Evolutionary conservation across 2,329 filamentous ascomycete genomes (phyloP).

Genomic region (Neofusicoccum sp.): DNA sequence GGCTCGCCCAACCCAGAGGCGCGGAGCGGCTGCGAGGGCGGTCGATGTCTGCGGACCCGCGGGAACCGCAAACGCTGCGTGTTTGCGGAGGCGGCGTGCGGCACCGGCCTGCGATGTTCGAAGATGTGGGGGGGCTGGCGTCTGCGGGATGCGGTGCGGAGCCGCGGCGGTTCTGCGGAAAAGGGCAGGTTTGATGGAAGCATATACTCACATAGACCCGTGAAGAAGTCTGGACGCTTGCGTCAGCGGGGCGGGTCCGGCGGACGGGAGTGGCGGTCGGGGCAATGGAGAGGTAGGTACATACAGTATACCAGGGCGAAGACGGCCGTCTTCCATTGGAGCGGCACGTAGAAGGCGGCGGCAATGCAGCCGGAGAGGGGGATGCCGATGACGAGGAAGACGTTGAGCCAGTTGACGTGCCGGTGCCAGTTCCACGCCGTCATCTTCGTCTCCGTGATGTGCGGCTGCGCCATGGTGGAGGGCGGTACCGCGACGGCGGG

Average conservation of each 20-base stretch:
- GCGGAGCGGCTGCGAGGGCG: no score
- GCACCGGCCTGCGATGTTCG: no score
- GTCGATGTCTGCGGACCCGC: no score
- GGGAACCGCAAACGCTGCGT: no score
- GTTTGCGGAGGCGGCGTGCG: no score
- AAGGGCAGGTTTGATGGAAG: not conserved
- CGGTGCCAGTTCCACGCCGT: conserved; percentile 84
- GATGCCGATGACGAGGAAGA: conserved; percentile 73
- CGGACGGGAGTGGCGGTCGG: not conserved
- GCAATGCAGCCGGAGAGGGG: conserved; percentile 71
- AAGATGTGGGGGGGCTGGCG: no score
- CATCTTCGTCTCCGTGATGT: conserved; percentile 80
- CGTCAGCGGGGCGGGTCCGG: not conserved
- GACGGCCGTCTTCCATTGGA: conserved; percentile 67
- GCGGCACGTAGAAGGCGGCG: conserved; percentile 70
- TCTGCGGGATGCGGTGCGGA: no score
- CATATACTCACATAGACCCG: conserved; percentile 53
- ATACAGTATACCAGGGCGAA: conserved; percentile 69
- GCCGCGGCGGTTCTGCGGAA: no score
- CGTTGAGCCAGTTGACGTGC: conserved; percentile 93
- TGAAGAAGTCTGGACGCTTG: conserved; percentile 61
- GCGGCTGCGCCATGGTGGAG: conserved; percentile 33
- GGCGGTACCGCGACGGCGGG: not conserved
- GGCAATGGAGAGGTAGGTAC: not conserved
- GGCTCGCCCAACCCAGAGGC: no score